Evolutionary conservation across 2,329 filamentous ascomycete genomes (phyloP), one percentile per base, ranked within the genome.

Genomic region (Exutisphaerella laricina): DNA sequence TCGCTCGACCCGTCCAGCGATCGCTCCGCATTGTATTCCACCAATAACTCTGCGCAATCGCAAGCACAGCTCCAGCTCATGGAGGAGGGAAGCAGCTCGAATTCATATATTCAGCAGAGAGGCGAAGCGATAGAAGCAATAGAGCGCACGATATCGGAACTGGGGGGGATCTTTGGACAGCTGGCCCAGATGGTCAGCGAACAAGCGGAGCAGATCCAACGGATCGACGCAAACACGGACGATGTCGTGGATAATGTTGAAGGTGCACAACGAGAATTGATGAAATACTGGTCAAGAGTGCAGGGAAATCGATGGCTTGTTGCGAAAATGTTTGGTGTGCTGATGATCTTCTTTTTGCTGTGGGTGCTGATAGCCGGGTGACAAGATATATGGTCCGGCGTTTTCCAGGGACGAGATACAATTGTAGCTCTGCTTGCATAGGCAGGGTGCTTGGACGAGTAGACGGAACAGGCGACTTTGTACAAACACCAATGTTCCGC

Each of bases 241-340:
- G 89, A 96, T 57, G 88, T 98, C 4, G 90, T 98, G 41, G 90
- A 97, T 60, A 98, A 98, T 58, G 90, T 98, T n/a, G 80, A 95
- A 60, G 92, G 92, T 13, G 92, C 92, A 4, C 92, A 98, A 64
- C 77, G 89, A 50, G 90, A 98, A 67, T 65, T 98, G 60, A 79
- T 98, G 69, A 96, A 96, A 66, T 98, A 97, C 68, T 98, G 92
- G 90, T 84, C 80, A 20, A 78, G 89, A 29, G 89, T 97, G 20
- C 92, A 88, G 43, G 88, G 89, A 50, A 98, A 98, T 70, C 77
- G 92, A 52, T 97, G 90, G 92, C 70, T 98, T 52, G 82, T 97
- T 56, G 88, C 88, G 21, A 75, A 73, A 71, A 85, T 85, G 81
- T 85, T 85, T 66, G 81, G 90, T 48, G 87, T 96, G 37, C 68